phyloP scores from a whole-genome alignment of 1,284 basidiomycete genomes.

The Trametes sp. region DNA sequence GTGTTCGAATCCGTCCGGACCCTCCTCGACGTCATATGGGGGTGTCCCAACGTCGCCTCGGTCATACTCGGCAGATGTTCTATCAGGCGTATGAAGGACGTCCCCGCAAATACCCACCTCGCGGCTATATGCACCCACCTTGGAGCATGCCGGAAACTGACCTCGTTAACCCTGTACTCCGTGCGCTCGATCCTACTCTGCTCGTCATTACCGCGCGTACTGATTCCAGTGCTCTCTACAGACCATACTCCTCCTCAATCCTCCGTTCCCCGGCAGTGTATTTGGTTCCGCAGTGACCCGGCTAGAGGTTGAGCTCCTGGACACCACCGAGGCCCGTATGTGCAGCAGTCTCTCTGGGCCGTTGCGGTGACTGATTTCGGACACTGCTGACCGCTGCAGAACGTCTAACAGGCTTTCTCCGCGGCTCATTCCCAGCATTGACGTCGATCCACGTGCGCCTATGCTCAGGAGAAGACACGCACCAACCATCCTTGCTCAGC shows the following conservation, averaged over 20 bases:
- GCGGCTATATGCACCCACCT: not conserved
- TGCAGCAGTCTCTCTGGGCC: not conserved
- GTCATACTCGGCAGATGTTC: not conserved
- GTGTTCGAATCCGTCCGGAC: not conserved
- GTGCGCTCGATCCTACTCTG: not conserved
- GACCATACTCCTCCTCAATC: not conserved
- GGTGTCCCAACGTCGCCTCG: not conserved
- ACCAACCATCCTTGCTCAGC: not conserved
- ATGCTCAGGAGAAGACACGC: too few relatives aligned
- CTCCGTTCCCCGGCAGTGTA: not conserved
- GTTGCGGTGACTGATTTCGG: too few relatives aligned
- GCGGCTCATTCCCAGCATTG: not conserved
- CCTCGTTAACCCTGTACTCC: not conserved
- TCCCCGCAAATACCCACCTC: too few relatives aligned
- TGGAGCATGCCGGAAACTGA: not conserved
- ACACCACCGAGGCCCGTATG: not conserved
- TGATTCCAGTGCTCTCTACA: not conserved
- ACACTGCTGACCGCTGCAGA: not conserved
- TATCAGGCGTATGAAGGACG: too few relatives aligned
- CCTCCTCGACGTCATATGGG: slow-evolving; percentile 2
- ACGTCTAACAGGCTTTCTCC: not conserved
- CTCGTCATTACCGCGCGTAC: not conserved
- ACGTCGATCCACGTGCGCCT: not conserved
- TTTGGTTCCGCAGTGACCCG: not conserved
- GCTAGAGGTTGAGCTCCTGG: not conserved